Conservation (phyloP, 2,329 filamentous ascomycete species). For the Colletotrichum gloeosporioides region DNA sequence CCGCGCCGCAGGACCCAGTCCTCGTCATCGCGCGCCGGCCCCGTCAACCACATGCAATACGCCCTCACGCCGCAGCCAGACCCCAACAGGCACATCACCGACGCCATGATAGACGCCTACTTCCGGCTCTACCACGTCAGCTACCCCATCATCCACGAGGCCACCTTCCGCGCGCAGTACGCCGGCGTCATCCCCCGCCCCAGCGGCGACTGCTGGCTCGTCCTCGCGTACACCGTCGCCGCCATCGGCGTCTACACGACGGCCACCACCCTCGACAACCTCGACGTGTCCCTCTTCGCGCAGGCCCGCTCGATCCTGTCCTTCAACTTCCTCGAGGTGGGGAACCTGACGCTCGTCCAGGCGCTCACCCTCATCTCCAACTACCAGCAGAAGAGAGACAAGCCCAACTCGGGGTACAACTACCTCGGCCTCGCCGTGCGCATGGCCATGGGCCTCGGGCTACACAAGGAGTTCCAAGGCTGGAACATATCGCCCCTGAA, state of each 20-base stretch:
- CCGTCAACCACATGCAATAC: constrained; percentile 1
- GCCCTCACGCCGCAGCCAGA: constrained; percentile 33
- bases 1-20: constrained; percentile 26
- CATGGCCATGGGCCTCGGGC: constrained; percentile 53
- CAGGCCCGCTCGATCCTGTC: constrained; percentile 1
- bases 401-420: constrained; percentile 57
- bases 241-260: constrained; percentile 9
- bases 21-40: constrained; percentile 10
- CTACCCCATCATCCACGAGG: constrained; percentile 14
- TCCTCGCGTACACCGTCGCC: constrained; percentile 29
- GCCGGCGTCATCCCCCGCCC: constrained; percentile 34
- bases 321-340: constrained; percentile 25
- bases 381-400: constrained; percentile 50
- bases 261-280: not conserved
- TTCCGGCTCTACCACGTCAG: constrained; percentile 11
- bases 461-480: constrained; percentile 48
- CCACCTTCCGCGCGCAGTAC: constrained; percentile 12
- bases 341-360: constrained; percentile 34
- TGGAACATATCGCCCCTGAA: constrained; percentile 34
- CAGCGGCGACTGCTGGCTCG: constrained; percentile 33
- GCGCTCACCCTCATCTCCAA: constrained; percentile 35
- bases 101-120: constrained; percentile 32
- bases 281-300: not conserved
- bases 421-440: constrained; percentile 52
- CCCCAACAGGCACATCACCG: constrained; percentile 34